Conservation (phyloP, 371 early-diverging fungal species). For the Syncephalastrum monosporum region DNA sequence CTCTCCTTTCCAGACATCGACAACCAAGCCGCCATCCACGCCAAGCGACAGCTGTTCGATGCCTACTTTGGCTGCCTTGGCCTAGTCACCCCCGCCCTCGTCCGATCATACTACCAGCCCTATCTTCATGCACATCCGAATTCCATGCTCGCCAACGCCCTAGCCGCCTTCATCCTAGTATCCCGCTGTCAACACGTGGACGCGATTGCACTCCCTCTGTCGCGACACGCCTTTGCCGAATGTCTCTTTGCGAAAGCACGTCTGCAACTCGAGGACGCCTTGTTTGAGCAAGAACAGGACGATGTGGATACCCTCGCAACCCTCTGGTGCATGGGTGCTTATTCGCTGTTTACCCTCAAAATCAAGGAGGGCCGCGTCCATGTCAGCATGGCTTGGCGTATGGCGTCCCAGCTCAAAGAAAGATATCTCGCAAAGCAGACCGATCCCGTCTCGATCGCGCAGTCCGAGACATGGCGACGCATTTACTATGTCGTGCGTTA, state of each 20-base stretch:
- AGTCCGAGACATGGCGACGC: conserved; percentile 31
- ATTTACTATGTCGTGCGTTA: conserved; percentile 28
- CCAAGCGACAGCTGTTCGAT: conserved; percentile 14
- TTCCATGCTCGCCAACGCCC: conserved; percentile 29
- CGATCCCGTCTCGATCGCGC: too few species aligned
- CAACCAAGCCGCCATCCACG: not conserved
- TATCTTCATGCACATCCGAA: conserved; percentile 21
- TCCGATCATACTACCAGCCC: conserved; percentile 21
- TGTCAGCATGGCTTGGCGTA: conserved; percentile 36
- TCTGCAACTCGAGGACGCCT: conserved; percentile 20
- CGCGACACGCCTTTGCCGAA: conserved; percentile 24
- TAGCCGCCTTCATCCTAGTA: conserved; percentile 23
- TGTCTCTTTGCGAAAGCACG: conserved; percentile 29
- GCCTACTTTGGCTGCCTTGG: conserved; percentile 28
- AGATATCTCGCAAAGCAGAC: conserved; percentile 12
- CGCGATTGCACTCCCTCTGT: not conserved
- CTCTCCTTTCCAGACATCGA: not conserved
- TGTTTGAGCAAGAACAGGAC: conserved; percentile 35
- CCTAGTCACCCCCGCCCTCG: conserved; percentile 23
- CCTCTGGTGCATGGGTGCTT: conserved; percentile 22
- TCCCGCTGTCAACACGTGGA: conserved; percentile 31
- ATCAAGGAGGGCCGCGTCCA: conserved; percentile 34
- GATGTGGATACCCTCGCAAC: conserved; percentile 22
- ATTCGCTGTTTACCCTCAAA: conserved; percentile 20
- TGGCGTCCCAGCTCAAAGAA: conserved; percentile 29